A percentile compares a stretch with the other conserved stretches of the same genome.
These are phyloP conservation scores for Pyrenopolyporus hunteri DNA, from an alignment of 495 filamentous ascomycete species.

Conservation along the genomic window DNA sequence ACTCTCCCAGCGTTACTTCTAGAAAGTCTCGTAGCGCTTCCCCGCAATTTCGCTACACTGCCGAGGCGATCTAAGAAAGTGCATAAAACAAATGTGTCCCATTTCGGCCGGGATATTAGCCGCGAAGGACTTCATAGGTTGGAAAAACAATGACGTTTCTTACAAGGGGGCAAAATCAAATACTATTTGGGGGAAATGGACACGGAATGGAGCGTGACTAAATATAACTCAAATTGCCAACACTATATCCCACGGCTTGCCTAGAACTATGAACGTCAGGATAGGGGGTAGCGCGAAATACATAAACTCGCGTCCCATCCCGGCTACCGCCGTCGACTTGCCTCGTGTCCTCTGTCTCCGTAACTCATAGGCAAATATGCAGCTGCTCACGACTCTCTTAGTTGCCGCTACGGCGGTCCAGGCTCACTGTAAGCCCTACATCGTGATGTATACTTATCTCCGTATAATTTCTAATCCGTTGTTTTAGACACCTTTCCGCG, in stretches of 20 bases:
- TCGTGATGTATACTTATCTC: neutral
- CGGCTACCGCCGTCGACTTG: neutral
- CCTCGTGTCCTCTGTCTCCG: neutral
- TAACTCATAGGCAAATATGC: slow-evolving; percentile 25
- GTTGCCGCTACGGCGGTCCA: slow-evolving; percentile 40
- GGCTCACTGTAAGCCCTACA: slow-evolving; percentile 42
- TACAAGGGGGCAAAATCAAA: neutral
- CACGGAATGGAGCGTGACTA: slow-evolving; percentile 12
- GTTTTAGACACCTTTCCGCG: slow-evolving; percentile 48
- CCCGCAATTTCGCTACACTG: slow-evolving; percentile 27
- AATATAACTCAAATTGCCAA: slow-evolving; percentile 20
- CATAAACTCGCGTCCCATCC: slow-evolving; percentile 5
- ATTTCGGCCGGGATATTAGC: slow-evolving; percentile 26
- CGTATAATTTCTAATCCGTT: neutral
- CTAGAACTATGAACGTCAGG: neutral
- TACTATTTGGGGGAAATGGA: neutral
- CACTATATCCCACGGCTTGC: slow-evolving; percentile 7
- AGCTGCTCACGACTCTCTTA: slow-evolving; percentile 37
- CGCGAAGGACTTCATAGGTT: slow-evolving; percentile 26
- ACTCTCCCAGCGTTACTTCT: too few species aligned
- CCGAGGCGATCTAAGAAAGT: slow-evolving; percentile 25
- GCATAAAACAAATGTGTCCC: slow-evolving; percentile 7
- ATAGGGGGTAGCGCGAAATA: neutral
- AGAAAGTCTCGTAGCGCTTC: too few species aligned
- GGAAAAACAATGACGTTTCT: slow-evolving; percentile 17